Conservation (phyloP, 2,329 filamentous ascomycete species). For the Cryphonectria parasitica region DNA sequence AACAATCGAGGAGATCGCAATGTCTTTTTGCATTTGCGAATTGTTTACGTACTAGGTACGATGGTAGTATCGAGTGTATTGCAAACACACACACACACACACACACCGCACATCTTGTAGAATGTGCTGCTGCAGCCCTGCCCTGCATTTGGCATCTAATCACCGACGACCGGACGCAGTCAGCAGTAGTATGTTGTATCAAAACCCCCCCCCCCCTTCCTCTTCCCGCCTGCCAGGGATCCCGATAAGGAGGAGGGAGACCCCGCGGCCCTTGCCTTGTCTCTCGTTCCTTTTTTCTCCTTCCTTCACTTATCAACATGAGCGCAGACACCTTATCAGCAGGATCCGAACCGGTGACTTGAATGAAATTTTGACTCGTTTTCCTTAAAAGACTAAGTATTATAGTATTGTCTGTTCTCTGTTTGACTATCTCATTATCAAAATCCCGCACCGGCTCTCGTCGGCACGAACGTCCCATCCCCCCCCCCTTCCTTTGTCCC, state of each 20-base stretch:
- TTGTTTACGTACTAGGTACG: too few relatives aligned
- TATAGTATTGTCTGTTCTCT: neutral
- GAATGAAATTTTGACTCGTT: neutral
- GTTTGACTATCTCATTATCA: neutral
- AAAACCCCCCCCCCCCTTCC: neutral
- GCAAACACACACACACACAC: too few relatives aligned
- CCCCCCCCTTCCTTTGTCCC: neutral
- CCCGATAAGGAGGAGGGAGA: neutral
- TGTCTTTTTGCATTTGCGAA: neutral
- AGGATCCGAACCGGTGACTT: neutral
- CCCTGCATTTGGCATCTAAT: neutral
- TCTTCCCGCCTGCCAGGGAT: neutral
- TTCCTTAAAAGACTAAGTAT: neutral
- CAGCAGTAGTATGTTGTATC: neutral
- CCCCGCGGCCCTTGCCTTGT: neutral
- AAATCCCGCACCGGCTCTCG: neutral
- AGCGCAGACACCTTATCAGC: neutral
- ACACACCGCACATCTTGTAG: neutral
- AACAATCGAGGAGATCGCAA: neutral
- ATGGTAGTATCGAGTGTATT: neutral
- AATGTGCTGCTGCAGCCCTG: neutral
- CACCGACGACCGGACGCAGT: constrained; percentile 10
- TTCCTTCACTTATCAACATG: neutral
- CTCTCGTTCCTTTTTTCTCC: neutral
- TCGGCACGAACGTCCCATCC: neutral